phyloP scores from a whole-genome alignment of 2,329 filamentous ascomycete species.

The Ceratocystis ficicola region DNA sequence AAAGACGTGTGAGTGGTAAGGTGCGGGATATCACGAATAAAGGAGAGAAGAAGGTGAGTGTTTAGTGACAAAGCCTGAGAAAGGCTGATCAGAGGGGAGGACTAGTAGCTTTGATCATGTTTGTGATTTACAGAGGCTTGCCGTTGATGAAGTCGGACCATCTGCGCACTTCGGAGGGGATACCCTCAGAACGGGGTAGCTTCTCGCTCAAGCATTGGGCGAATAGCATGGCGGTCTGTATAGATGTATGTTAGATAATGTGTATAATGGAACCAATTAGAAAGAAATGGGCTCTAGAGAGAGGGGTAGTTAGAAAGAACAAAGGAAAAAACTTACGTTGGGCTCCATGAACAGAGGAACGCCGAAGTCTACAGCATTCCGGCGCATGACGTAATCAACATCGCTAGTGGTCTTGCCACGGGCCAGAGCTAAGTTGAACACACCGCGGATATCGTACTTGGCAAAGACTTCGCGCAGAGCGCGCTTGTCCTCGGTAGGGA shows the following conservation, averaged over 20 bases:
- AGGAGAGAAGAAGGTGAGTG: background rate
- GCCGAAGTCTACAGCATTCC: slow-evolving; percentile 96
- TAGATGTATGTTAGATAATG: slow-evolving; percentile 27
- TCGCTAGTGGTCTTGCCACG: slow-evolving; percentile 75
- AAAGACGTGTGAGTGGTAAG: slow-evolving; percentile 13
- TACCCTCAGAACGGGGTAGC: slow-evolving; percentile 74
- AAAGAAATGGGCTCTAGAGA: background rate
- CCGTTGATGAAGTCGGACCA: slow-evolving; percentile 94
- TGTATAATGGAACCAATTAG: slow-evolving; percentile 11
- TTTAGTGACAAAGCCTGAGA: background rate
- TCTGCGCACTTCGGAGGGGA: slow-evolving; percentile 78
- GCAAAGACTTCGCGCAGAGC: slow-evolving; percentile 88
- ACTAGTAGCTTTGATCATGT: background rate
- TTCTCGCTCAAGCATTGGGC: slow-evolving; percentile 96
- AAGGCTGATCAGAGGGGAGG: background rate
- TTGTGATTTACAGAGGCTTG: slow-evolving; percentile 55
- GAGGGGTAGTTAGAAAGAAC: background rate
- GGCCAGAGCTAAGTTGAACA: slow-evolving; percentile 83
- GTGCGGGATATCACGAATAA: slow-evolving; percentile 17
- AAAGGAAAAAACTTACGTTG: slow-evolving; percentile 52
- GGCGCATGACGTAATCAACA: slow-evolving; percentile 89
- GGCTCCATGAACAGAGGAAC: slow-evolving; percentile 98
- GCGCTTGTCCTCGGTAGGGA: slow-evolving; percentile 92
- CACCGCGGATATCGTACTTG: slow-evolving; percentile 91
- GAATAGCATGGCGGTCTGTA: slow-evolving; percentile 84